A percentile compares a stretch with the other conserved stretches of the same genome.
These are phyloP conservation scores for Trichoderma atroviride DNA, from an alignment of 2,329 filamentous ascomycete genomes.

Conservation along the genomic window DNA sequence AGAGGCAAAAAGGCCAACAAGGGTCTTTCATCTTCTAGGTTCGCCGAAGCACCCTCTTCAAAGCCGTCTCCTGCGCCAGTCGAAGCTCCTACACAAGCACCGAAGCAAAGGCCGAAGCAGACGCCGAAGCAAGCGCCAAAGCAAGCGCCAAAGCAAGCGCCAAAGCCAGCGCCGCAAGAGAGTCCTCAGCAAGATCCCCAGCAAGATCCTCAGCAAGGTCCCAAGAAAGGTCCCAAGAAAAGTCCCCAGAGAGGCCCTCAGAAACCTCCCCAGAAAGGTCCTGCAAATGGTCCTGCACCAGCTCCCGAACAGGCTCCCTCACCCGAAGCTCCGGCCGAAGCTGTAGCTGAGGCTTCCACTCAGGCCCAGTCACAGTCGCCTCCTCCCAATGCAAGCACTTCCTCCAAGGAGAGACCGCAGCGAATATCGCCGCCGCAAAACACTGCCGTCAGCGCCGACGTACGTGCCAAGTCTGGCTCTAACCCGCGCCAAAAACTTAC, in stretches of 20 bases:
- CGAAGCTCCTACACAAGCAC: constrained; percentile 28
- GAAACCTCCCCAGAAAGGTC: neutral
- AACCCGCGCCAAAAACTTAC: constrained; percentile 64
- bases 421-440: constrained; percentile 32
- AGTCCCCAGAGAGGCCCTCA: too few species aligned
- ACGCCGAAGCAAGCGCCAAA: too few species aligned
- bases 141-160: too few species aligned
- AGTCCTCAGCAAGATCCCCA: too few species aligned
- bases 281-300: constrained; percentile 29
- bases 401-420: constrained; percentile 35
- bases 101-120: constrained; percentile 25
- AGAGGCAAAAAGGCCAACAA: constrained; percentile 28
- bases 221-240: too few species aligned
- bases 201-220: too few species aligned
- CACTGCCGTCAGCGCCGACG: constrained; percentile 42
- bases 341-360: constrained; percentile 27
- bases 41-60: constrained; percentile 38
- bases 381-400: constrained; percentile 39
- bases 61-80: constrained; percentile 25
- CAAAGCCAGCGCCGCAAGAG: too few species aligned
- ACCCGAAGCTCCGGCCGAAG: constrained; percentile 27
- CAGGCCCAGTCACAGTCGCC: constrained; percentile 31
- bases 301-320: constrained; percentile 33
- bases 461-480: constrained; percentile 56
- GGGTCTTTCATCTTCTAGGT: constrained; percentile 39